Evolutionary conservation across 2,329 filamentous ascomycete species (phyloP).

Genomic region (Ilyonectria robusta): DNA sequence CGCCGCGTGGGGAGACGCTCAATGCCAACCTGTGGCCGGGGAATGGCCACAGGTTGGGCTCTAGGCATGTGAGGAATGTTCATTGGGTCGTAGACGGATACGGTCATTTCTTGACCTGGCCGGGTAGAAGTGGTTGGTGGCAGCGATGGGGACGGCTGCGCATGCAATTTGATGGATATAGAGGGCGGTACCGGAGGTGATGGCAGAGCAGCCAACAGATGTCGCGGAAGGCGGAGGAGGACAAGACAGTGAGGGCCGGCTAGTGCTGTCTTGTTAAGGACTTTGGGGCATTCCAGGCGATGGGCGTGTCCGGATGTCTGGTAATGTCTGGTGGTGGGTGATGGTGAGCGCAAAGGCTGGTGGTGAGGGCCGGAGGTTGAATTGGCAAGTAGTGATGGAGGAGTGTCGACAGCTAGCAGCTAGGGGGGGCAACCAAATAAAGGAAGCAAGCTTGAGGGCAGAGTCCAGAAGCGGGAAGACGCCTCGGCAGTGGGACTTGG

Average conservation of each 20-base stretch:
- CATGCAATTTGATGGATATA: background rate
- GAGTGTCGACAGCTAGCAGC: constrained; percentile 28
- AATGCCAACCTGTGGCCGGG: constrained; percentile 84
- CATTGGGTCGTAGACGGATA: constrained; percentile 58
- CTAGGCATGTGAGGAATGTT: constrained; percentile 59
- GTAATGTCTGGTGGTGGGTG: background rate
- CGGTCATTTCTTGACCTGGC: constrained; percentile 53
- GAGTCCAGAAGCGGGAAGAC: constrained; percentile 33
- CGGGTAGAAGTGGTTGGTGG: constrained; percentile 14
- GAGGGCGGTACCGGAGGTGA: background rate
- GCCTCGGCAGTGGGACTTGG: constrained; percentile 34
- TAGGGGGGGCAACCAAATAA: constrained; percentile 22
- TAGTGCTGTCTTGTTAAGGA: background rate
- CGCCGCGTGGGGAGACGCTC: constrained; percentile 82
- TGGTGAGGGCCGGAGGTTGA: constrained; percentile 1
- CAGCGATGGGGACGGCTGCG: constrained; percentile 9
- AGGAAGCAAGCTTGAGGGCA: constrained; percentile 23
- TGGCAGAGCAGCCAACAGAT: background rate
- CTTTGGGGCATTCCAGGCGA: constrained; percentile 22
- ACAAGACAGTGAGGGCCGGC: background rate
- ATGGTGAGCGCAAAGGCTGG: constrained; percentile 14
- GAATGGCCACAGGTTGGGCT: constrained; percentile 69
- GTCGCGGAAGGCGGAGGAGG: background rate
- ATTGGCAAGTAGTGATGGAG: constrained; percentile 6
- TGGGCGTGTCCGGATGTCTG: constrained; percentile 7